Percentiles rank a stretch among this genome's conserved stretches.
Evolutionary conservation across 805 yeast genomes (phyloP).

Genomic region (Tetrapisispora namnaoensis): DNA sequence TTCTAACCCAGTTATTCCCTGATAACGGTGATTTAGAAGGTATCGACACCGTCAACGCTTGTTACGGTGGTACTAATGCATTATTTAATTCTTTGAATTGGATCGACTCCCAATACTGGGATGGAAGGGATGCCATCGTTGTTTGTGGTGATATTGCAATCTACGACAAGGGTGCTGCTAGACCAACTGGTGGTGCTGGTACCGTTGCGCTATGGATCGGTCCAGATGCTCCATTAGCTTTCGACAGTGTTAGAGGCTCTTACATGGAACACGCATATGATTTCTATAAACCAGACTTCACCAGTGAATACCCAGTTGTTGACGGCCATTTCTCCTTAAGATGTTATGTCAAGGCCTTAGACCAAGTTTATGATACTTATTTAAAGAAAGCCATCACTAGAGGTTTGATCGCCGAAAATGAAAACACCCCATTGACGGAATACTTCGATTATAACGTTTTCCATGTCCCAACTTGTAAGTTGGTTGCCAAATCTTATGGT

Average conservation of each 20-base stretch:
- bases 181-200: conserved; percentile 99
- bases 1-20: conserved; percentile 86
- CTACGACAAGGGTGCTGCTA: conserved; percentile 92
- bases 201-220: conserved; percentile 90
- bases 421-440: conserved; percentile 53
- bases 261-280: conserved; percentile 96
- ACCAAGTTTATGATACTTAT: conserved; percentile 74
- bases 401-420: conserved; percentile 37
- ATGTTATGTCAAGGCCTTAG: conserved; percentile 91
- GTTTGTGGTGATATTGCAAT: conserved; percentile 97
- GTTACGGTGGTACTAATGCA: conserved; percentile 98
- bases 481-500: conserved; percentile 86
- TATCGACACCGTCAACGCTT: conserved; percentile 90
- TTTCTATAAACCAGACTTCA: conserved; percentile 96
- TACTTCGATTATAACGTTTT: conserved; percentile 87
- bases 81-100: conserved; percentile 89
- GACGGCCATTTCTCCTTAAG: conserved; percentile 93
- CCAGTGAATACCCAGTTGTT: conserved; percentile 91
- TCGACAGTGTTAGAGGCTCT: conserved; percentile 82
- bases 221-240: conserved; percentile 93
- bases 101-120: conserved; percentile 95
- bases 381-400: conserved; percentile 59
- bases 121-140: conserved; percentile 94
- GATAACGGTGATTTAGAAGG: conserved; percentile 91
- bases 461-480: conserved; percentile 97